Conservation (phyloP, 768 basidiomycete genomes). For the Xanthoconium stramineum region DNA sequence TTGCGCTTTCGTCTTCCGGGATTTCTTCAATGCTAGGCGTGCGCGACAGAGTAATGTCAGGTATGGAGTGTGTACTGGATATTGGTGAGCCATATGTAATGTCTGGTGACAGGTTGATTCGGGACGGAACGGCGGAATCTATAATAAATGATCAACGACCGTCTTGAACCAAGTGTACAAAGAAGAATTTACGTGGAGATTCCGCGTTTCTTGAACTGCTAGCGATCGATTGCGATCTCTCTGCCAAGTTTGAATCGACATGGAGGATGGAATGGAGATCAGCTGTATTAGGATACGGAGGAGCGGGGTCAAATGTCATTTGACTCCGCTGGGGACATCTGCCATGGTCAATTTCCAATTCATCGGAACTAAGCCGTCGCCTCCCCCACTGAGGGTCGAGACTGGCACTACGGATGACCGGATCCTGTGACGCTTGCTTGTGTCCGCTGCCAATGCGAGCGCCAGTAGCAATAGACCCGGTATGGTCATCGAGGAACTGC, state of each 20-base stretch:
- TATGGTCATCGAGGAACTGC: constrained; percentile 9
- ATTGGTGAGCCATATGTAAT: constrained; percentile 4
- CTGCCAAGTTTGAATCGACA: background rate
- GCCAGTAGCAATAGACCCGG: background rate
- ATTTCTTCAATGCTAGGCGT: constrained; percentile 42
- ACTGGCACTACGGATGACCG: constrained; percentile 8
- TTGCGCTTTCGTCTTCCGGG: constrained; percentile 31
- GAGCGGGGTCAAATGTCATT: constrained; percentile 21
- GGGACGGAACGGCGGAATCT: constrained; percentile 11
- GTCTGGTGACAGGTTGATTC: background rate
- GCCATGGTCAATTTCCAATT: background rate
- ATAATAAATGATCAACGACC: background rate
- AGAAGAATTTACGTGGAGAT: constrained; percentile 8
- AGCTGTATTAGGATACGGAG: constrained; percentile 30
- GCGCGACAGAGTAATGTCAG: constrained; percentile 30
- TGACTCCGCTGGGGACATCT: background rate
- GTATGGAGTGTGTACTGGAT: constrained; percentile 7
- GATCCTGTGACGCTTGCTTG: background rate
- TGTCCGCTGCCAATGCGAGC: background rate
- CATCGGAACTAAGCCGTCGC: constrained; percentile 11
- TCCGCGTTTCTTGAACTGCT: constrained; percentile 10
- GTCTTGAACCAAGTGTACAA: background rate
- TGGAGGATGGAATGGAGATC: background rate
- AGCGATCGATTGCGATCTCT: constrained; percentile 8
- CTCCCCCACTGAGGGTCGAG: constrained; percentile 5